Evolutionary conservation across 129 eudicot genomes (phyloP).

Genomic region (Scalesia atractyloides): DNA sequence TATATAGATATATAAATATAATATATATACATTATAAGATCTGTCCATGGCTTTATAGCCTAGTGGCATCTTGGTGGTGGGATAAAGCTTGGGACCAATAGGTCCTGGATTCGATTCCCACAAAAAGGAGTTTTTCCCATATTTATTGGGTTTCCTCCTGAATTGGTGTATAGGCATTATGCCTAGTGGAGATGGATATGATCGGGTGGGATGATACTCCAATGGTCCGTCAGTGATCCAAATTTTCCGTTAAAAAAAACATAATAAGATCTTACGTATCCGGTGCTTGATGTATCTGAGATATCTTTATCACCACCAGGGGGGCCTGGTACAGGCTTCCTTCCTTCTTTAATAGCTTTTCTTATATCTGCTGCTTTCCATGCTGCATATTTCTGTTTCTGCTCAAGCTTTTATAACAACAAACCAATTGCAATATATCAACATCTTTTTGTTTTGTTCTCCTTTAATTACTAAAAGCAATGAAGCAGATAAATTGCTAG

Average conservation of each 20-base stretch:
- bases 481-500: not conserved
- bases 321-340: constrained; percentile 92
- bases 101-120: too few relatives aligned
- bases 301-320: constrained; percentile 78
- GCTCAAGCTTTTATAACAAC: constrained; percentile 62
- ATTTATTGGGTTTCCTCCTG: too few relatives aligned
- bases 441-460: not conserved
- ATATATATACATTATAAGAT: not conserved
- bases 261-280: constrained; percentile 46
- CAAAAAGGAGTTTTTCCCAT: too few relatives aligned
- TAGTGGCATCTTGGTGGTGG: too few relatives aligned
- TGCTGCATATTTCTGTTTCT: constrained; percentile 94
- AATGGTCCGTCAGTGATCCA: too few relatives aligned
- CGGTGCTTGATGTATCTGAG: constrained; percentile 46
- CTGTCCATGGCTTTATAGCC: too few relatives aligned
- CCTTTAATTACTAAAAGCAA: not conserved
- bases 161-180: too few relatives aligned
- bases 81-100: too few relatives aligned
- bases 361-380: constrained; percentile 99
- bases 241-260: too few relatives aligned
- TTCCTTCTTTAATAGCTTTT: constrained; percentile 95
- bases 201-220: too few relatives aligned
- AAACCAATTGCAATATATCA: constrained; percentile 12
- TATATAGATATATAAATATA: not conserved
- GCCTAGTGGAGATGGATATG: too few relatives aligned